phyloP scores from a whole-genome alignment of 2,329 filamentous ascomycete genomes.

The Elsinoe batatas region DNA sequence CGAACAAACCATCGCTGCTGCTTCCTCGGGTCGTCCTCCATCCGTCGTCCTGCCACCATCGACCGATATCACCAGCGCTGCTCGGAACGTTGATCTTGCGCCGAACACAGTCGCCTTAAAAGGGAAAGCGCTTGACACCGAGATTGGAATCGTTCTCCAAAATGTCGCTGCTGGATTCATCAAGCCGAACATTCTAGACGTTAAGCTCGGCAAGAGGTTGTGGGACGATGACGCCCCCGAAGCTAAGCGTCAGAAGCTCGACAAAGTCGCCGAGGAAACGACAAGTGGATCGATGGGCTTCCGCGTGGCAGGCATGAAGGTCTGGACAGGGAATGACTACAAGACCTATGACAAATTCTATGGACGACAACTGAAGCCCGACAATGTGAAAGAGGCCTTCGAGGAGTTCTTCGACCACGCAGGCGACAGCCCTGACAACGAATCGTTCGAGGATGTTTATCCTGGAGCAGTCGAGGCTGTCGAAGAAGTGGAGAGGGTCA shows the following conservation, averaged over 20 bases:
- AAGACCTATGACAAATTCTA: slow-evolving; percentile 57
- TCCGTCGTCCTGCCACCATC: slow-evolving; percentile 14
- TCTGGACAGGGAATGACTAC: slow-evolving; percentile 43
- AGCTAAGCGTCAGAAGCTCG: slow-evolving; percentile 49
- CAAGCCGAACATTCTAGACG: slow-evolving; percentile 80
- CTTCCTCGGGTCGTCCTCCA: neutral
- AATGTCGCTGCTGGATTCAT: slow-evolving; percentile 75
- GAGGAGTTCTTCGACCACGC: slow-evolving; percentile 45
- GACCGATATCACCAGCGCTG: slow-evolving; percentile 13
- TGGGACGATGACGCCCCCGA: slow-evolving; percentile 64
- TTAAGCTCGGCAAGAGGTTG: slow-evolving; percentile 77
- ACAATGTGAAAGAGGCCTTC: slow-evolving; percentile 49
- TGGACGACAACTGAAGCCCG: slow-evolving; percentile 47
- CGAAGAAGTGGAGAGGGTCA: slow-evolving; percentile 44
- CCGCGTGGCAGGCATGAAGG: slow-evolving; percentile 56
- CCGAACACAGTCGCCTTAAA: slow-evolving; percentile 28
- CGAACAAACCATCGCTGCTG: slow-evolving; percentile 2
- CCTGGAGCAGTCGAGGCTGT: slow-evolving; percentile 33
- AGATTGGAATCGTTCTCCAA: slow-evolving; percentile 71
- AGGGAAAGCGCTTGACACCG: slow-evolving; percentile 60
- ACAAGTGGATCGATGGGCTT: slow-evolving; percentile 53
- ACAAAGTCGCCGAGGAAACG: slow-evolving; percentile 49
- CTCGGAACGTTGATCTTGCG: neutral
- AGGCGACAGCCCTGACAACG: slow-evolving; percentile 22
- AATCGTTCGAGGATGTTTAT: slow-evolving; percentile 36